Base-by-base conservation (phyloP, 2,329 filamentous ascomycete species). In the Botrytis paeoniae region DNA sequence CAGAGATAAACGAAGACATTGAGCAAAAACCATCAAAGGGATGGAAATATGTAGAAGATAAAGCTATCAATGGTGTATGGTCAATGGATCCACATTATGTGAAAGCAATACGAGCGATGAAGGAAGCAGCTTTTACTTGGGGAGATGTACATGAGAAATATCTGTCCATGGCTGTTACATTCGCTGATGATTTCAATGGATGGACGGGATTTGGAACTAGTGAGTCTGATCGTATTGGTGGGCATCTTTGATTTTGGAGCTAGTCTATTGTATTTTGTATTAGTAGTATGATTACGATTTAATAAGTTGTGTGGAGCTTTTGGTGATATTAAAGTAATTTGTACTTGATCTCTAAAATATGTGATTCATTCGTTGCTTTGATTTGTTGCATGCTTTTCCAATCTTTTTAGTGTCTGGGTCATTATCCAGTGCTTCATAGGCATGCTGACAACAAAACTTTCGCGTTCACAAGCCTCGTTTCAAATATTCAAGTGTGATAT, bases 1-100 rank as follows among this genome's bases (percentile, higher is more conserved):
- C 95, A 0, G 84, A 86, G 73, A 89, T 97, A 73, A 87, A 92
- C 71, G 83, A 88, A n/a, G 87, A 91, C 73, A 85, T 87, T 89
- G n/a, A 86, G 88, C 57, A 88, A 85, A 78, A 77, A 60, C 76
- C 79, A 4, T 68, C 22, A 1, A 89, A 90, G 78, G 86, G 88
- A 68, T 99, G 96, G 96, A 87, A 89, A 9, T 93, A 92, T 82
- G 91, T 95, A 8, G 87, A 91, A 70, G 84, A 92, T 70, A 88
- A 89, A 82, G 93, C 92, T 3, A 80, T 97, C 29, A 89, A 88
- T 70, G 91, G 91, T 16, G 81, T 87, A 69, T 89, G 90, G 83
- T 85, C 89, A 16, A 89, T 87, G 2, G 94, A 98, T 83, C 88
- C 93, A 29, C 93, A 97, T 82, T 98, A 90, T 80, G 90, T 98